Evolutionary conservation across 176 grass and related monocot species (phyloP), one percentile per base, ranked within the genome.

Genomic region (Musa beccarii): DNA sequence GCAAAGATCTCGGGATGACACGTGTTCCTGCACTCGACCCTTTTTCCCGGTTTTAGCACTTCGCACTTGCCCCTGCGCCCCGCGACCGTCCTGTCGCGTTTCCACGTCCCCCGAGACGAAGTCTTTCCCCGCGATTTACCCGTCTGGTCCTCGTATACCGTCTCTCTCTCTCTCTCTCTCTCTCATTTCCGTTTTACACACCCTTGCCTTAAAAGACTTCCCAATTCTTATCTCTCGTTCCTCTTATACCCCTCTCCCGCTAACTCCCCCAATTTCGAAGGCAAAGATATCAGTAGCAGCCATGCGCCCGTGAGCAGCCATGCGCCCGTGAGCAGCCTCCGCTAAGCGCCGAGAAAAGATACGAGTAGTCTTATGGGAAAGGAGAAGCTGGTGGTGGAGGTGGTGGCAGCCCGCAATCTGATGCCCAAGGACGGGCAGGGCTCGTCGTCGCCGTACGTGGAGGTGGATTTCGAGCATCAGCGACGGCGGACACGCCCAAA

Each of bases 341-440:
- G 29, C 3, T 34, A 5, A 34, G 29, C 4, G 0, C n/a, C 64
- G 43, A 77, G 6, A 75, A 8, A 29, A 0, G 6, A 52, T 5
- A 19, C 16, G 53, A 23, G 59, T 9, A 16, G 24, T 17, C 57
- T 2, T 28, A 92, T 90, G 93, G 77, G 84, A 9, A 88, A 92
- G 83, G 93, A 96, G 93, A 90, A 83, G 81, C 81, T 96, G 64
- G 93, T 92, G 85, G 93, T 96, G 76, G 93, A 96, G 87, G 89
- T 96, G 73, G 85, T 90, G 53, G 93, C 85, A 73, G 93, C 93
- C 73, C 89, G 92, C 87, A 96, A 92, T 81, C 85, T 96, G 24
- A 92, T 96, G 93, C 93, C 89, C 69, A 96, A 96, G 74, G 89
- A 96, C 71, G 93, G 93, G 1, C 89, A 92, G 69, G 93, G 93